These are phyloP conservation scores for Leccinum subrobustum DNA, from an alignment of 1,284 basidiomycete genomes.

Conservation along the genomic window DNA sequence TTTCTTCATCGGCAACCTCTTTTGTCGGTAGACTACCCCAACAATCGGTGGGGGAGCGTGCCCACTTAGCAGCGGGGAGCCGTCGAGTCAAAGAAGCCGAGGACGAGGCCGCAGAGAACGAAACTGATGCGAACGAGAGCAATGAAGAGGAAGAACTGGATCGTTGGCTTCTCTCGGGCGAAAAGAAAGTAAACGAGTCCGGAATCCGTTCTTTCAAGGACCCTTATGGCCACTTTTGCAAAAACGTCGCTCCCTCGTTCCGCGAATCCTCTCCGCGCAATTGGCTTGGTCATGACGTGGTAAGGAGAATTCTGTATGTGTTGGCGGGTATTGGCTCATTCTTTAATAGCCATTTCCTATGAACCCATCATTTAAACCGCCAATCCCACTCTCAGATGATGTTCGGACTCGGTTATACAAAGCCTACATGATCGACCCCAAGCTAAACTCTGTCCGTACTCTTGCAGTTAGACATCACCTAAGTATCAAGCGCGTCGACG, in stretches of 20 bases:
- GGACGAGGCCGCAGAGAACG: conserved; percentile 4
- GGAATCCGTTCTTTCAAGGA: conserved; percentile 16
- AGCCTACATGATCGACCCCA: conserved; percentile 56
- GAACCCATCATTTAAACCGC: conserved; percentile 78
- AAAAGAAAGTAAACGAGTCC: conserved; percentile 17
- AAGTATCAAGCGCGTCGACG: conserved; percentile 74
- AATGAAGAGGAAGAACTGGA: conserved; percentile 12
- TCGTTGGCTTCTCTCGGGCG: conserved; percentile 10
- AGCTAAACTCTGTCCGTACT: conserved; percentile 54
- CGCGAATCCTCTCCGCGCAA: conserved; percentile 42
- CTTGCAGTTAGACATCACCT: conserved; percentile 62
- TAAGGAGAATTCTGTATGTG: conserved; percentile 36
- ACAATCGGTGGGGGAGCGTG: conserved; percentile 7
- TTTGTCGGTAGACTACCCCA: conserved; percentile 12
- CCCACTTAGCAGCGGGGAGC: neutral
- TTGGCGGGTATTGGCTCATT: conserved; percentile 7
- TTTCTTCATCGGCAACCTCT: conserved; percentile 21
- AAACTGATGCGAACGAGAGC: conserved; percentile 6
- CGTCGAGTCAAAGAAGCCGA: conserved; percentile 6
- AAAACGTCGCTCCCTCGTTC: conserved; percentile 22
- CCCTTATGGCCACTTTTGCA: conserved; percentile 17
- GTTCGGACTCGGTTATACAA: conserved; percentile 54
- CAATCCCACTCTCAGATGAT: conserved; percentile 66
- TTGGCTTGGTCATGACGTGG: conserved; percentile 58
- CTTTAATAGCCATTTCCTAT: conserved; percentile 70